Conservation (phyloP, 2,329 filamentous ascomycete species). For the Mycocentrospora acerina region DNA sequence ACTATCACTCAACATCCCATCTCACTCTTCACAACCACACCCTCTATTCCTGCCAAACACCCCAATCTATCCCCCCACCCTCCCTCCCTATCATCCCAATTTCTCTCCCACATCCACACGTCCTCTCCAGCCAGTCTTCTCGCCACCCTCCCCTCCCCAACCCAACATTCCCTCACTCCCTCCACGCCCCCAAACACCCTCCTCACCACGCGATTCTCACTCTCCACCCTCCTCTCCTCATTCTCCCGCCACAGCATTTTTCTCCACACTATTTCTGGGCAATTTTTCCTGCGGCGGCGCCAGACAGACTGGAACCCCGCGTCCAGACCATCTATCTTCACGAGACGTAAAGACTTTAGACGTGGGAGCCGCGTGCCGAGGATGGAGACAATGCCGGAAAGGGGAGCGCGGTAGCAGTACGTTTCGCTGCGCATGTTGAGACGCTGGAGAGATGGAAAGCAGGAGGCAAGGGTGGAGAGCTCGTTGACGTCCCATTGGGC, state of each 20-base stretch:
- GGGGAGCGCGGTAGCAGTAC: slow-evolving; percentile 16
- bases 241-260: slow-evolving; percentile 13
- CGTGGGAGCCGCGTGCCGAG: slow-evolving; percentile 6
- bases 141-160: slow-evolving; percentile 19
- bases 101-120: slow-evolving; percentile 18
- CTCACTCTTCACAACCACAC: no score
- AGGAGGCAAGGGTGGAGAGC: slow-evolving; percentile 6
- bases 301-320: slow-evolving; percentile 17
- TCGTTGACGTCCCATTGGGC: slow-evolving; percentile 15
- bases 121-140: slow-evolving; percentile 2
- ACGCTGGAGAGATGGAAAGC: slow-evolving; percentile 8
- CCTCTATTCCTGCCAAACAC: no score
- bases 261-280: slow-evolving; percentile 8
- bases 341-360: slow-evolving; percentile 10
- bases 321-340: slow-evolving; percentile 13
- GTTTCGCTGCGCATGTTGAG: slow-evolving; percentile 15
- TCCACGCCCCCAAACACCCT: slow-evolving; percentile 10
- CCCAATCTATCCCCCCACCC: no score
- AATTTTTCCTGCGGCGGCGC: slow-evolving; percentile 14
- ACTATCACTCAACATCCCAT: no score
- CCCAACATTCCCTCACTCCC: slow-evolving; percentile 13
- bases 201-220: slow-evolving; percentile 16
- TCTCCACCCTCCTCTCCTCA: slow-evolving; percentile 12
- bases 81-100: slow-evolving; percentile 2
- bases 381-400: slow-evolving; percentile 6